phyloP scores from a whole-genome alignment of 1,284 basidiomycete species.

The Cryptococcus sp. region DNA sequence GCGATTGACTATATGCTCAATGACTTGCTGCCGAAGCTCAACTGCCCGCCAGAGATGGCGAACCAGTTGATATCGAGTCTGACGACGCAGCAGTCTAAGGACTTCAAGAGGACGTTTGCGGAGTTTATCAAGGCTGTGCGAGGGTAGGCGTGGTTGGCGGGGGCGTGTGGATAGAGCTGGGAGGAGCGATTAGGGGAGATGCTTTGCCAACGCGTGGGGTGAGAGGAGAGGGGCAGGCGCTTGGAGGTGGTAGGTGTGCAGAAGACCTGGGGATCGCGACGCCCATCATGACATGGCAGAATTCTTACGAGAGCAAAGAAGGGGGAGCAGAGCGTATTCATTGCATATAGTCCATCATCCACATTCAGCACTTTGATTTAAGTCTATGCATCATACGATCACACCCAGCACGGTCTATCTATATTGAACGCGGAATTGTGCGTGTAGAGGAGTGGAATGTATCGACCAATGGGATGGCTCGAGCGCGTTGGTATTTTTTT shows the following conservation, averaged over 20 bases:
- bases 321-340: not conserved
- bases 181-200: not conserved
- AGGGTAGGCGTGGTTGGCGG: slow-evolving; percentile 14
- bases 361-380: too few relatives aligned
- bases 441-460: too few relatives aligned
- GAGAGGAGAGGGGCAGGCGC: not conserved
- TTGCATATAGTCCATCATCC: not conserved
- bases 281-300: not conserved
- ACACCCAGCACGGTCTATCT: too few relatives aligned
- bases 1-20: slow-evolving; percentile 74
- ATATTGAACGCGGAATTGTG: too few relatives aligned
- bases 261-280: too few relatives aligned
- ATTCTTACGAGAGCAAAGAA: not conserved
- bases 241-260: too few relatives aligned
- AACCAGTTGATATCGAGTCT: slow-evolving; percentile 75
- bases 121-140: slow-evolving; percentile 59
- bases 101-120: slow-evolving; percentile 83
- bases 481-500: too few relatives aligned
- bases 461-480: too few relatives aligned
- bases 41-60: slow-evolving; percentile 75
- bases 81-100: slow-evolving; percentile 71
- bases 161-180: not conserved
- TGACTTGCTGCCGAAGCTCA: slow-evolving; percentile 81
- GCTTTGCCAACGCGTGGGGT: not conserved
- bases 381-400: too few relatives aligned